Conservation (phyloP, 2,329 filamentous ascomycete species). For the Camptophora hylomeconis region DNA sequence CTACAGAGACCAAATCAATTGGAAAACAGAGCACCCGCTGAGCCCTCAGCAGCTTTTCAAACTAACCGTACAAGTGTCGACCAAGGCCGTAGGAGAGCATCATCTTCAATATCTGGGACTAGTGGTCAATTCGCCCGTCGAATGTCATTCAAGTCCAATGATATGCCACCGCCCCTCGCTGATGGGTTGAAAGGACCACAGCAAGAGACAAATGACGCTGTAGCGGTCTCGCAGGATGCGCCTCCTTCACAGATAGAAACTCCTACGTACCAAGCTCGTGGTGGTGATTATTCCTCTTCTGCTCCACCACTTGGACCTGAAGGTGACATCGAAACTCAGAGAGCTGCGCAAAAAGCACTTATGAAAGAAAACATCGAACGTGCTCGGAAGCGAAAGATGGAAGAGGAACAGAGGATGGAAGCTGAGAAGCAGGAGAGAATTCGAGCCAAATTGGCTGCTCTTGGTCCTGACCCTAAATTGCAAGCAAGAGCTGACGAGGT, state of each 20-base stretch:
- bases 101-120: conserved; percentile 81
- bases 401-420: conserved; percentile 43
- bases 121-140: conserved; percentile 59
- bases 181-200: conserved; percentile 18
- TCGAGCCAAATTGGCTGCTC: conserved; percentile 40
- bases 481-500: conserved; percentile 7
- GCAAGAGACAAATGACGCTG: conserved; percentile 20
- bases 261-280: conserved; percentile 21
- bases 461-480: conserved; percentile 34
- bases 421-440: conserved; percentile 46
- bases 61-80: conserved; percentile 55
- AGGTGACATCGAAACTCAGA: conserved; percentile 13
- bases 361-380: conserved; percentile 48
- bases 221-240: conserved; percentile 19
- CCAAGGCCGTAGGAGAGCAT: conserved; percentile 65
- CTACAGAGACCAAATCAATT: conserved; percentile 58
- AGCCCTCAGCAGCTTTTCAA: conserved; percentile 79
- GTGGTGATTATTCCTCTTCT: conserved; percentile 19
- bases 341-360: conserved; percentile 40
- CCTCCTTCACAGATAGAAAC: conserved; percentile 9
- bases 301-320: conserved; percentile 8
- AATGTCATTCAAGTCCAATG: conserved; percentile 41
- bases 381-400: conserved; percentile 39
- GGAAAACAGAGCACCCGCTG: conserved; percentile 53
- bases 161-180: conserved; percentile 25